Evolutionary conservation across 1,284 basidiomycete species (phyloP).

Genomic region (Malassezia dermatis): DNA sequence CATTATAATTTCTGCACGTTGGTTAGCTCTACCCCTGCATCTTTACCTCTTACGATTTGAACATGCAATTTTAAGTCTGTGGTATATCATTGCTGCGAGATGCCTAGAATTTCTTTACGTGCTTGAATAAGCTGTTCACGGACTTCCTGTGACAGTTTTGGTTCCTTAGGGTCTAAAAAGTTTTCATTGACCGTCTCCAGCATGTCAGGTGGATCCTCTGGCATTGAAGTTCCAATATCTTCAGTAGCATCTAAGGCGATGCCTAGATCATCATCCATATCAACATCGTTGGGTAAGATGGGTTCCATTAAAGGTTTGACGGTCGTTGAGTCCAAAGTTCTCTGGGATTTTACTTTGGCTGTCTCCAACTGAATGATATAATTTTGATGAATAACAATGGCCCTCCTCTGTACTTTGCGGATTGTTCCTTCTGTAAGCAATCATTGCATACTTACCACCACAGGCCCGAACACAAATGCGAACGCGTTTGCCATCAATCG

Average conservation of each 20-base stretch:
- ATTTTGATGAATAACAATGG: slow-evolving; percentile 10
- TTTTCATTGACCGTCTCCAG: neutral
- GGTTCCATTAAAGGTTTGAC: neutral
- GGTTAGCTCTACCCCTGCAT: neutral
- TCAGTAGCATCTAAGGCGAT: neutral
- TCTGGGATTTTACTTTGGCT: neutral
- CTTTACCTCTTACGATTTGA: neutral
- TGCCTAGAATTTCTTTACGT: slow-evolving; percentile 3
- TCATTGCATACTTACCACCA: neutral
- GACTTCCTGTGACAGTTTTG: neutral
- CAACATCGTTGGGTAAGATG: neutral
- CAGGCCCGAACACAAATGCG: slow-evolving; percentile 10
- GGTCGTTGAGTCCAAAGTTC: neutral
- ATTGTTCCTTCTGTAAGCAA: slow-evolving; percentile 8
- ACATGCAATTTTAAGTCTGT: neutral
- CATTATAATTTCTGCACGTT: neutral
- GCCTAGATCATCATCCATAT: slow-evolving; percentile 3
- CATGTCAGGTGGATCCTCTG: neutral
- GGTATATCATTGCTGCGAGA: neutral
- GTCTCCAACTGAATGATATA: slow-evolving; percentile 11
- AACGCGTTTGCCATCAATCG: slow-evolving; percentile 6
- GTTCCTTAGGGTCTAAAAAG: neutral
- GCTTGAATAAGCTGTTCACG: neutral
- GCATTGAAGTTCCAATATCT: neutral
- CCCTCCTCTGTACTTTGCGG: slow-evolving; percentile 12